phyloP scores from a whole-genome alignment of 257 asterid species.

The Gentiana macrophylla region DNA sequence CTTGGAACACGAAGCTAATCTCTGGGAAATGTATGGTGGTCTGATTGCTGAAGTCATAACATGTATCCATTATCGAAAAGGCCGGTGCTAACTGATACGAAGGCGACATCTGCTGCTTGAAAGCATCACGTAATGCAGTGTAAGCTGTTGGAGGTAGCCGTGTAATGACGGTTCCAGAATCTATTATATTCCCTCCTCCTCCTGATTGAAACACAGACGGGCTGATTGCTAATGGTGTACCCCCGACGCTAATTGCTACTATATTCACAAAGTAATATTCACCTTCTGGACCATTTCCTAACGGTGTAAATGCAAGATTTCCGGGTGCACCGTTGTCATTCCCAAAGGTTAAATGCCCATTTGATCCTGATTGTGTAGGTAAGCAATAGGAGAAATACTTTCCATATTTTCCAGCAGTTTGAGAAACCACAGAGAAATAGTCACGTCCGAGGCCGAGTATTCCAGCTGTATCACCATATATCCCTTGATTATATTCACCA shows the following conservation, averaged over 20 bases:
- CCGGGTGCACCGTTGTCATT: conserved; percentile 9
- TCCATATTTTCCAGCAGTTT: conserved; percentile 44
- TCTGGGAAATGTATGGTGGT: conserved; percentile 28
- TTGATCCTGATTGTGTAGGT: conserved; percentile 38
- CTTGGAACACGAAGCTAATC: conserved; percentile 37
- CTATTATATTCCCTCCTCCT: conserved; percentile 29
- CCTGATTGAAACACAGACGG: conserved; percentile 28
- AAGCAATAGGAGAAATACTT: conserved; percentile 71
- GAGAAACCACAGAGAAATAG: conserved; percentile 50
- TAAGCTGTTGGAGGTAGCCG: conserved; percentile 30
- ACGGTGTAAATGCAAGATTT: conserved; percentile 35
- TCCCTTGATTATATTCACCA: conserved; percentile 60
- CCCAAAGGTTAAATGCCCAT: conserved; percentile 64
- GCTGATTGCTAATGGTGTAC: conserved; percentile 25
- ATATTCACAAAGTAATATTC: conserved; percentile 43
- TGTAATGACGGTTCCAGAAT: conserved; percentile 74
- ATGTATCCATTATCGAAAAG: conserved; percentile 49
- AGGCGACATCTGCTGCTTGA: conserved; percentile 32
- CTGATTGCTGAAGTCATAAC: conserved; percentile 40
- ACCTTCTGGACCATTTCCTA: conserved; percentile 17
- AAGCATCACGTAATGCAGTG: conserved; percentile 24
- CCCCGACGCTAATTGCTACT: conserved; percentile 35
- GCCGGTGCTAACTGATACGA: conserved; percentile 14
- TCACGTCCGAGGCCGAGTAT: conserved; percentile 54
- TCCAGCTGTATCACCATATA: conserved; percentile 53